phyloP scores from a whole-genome alignment of 441 rosid species.

The Raphanus hybrid region DNA sequence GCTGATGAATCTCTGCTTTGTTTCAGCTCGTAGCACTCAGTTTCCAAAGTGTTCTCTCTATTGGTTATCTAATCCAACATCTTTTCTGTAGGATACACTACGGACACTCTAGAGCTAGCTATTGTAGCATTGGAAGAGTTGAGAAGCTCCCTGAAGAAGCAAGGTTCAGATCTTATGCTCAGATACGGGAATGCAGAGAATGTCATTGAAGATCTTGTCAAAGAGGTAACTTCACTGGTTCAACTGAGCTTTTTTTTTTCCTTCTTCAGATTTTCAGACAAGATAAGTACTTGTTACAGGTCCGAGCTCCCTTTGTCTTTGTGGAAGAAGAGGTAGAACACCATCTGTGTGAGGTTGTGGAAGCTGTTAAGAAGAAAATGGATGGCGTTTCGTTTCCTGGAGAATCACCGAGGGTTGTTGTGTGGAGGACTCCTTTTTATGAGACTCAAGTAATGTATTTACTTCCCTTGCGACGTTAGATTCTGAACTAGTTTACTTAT shows the following conservation, averaged over 20 bases:
- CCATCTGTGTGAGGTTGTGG: constrained; percentile 49
- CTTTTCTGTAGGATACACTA: constrained; percentile 65
- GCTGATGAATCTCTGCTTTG: no score
- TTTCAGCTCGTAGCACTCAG: not conserved
- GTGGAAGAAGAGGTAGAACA: constrained; percentile 85
- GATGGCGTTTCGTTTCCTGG: constrained; percentile 38
- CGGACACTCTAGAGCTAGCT: constrained; percentile 73
- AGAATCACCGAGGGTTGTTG: constrained; percentile 41
- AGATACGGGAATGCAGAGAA: constrained; percentile 75
- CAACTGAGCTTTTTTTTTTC: no score
- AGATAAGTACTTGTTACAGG: constrained; percentile 49
- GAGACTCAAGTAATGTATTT: constrained; percentile 58
- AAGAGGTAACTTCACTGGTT: constrained; percentile 50
- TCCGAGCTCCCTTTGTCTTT: constrained; percentile 60
- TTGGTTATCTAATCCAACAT: constrained; percentile 14
- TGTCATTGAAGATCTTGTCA: constrained; percentile 62
- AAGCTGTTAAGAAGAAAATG: constrained; percentile 51
- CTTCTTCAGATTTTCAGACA: no score
- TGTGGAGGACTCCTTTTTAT: constrained; percentile 85
- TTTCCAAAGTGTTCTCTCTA: not conserved
- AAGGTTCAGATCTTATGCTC: constrained; percentile 79
- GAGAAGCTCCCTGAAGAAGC: constrained; percentile 58
- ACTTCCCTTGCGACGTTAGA: not conserved
- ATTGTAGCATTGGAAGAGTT: constrained; percentile 71
- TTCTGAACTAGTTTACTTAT: not conserved